Base-by-base conservation (phyloP, 2,329 filamentous ascomycete genomes). In the Neofusicoccum laricinum region DNA sequence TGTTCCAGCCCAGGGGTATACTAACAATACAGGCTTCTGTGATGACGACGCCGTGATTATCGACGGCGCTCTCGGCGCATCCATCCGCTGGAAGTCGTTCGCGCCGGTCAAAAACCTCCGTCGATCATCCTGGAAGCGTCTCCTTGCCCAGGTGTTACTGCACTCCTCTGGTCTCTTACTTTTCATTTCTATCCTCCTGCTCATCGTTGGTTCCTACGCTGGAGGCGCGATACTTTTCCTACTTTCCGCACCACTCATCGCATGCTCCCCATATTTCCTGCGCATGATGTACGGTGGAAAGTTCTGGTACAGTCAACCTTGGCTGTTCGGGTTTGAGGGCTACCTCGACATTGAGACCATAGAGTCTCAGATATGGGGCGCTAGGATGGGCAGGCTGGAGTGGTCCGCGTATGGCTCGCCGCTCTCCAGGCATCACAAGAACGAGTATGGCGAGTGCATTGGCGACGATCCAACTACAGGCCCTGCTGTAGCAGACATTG, bases 81-180 rank as follows among this genome's bases (percentile, higher is more conserved):
- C 77, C 2, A 77, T 83, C 25, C 74, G 75, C 2, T 83, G 81
- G 81, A 76, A 81, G 49, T 71, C 69, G 0, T 79, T 81, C 59
- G 69, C 70, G 2, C 71, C 70, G 0, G 74, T 79, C n/a, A 70
- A 72, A 2, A 48, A 72, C n/a, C 67, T 67, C 1, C 68, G 70
- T 5, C 70, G 72, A 6, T 48, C 67, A 12, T 71, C 71, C 0
- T 72, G 70, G 69, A 72, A 66, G 48, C 75, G 77, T 2, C 40
- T 38, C 34, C 49, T 76, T 2, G 70, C 71, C 2, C 57, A 68
- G 43, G 46, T 64, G 0, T 43, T 70, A 51, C 50, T 75, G 2
- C 69, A 71, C 30, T 15, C 69, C 14, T 61, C 68, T 1, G 67
- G 70, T 25, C 4, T 71, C 36, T 65, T 68, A 2, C 70, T 71